phyloP scores from a whole-genome alignment of 371 early-diverging fungal genomes.

The Mortierella sp. region DNA sequence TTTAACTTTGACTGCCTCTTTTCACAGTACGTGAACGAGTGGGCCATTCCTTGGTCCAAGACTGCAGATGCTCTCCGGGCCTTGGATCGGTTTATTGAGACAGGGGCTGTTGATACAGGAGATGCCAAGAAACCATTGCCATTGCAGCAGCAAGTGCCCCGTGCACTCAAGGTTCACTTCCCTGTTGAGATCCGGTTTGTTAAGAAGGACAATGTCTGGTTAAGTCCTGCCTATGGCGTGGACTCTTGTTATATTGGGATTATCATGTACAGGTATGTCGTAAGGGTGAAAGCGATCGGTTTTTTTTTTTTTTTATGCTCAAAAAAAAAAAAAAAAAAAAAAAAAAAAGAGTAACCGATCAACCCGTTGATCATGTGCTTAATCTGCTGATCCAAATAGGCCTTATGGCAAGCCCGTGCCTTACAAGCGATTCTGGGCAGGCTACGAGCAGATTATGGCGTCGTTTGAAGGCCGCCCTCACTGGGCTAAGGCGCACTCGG shows the following conservation, averaged over 20 bases:
- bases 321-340: too few relatives aligned
- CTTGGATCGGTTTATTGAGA: slow-evolving; percentile 69
- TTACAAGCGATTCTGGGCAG: slow-evolving; percentile 81
- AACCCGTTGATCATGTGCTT: background rate
- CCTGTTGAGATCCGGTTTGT: slow-evolving; percentile 88
- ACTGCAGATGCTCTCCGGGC: slow-evolving; percentile 71
- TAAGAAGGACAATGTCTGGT: slow-evolving; percentile 77
- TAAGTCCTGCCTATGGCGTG: slow-evolving; percentile 79
- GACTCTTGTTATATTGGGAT: slow-evolving; percentile 86
- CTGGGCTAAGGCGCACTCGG: slow-evolving; percentile 85
- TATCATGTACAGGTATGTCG: slow-evolving; percentile 84
- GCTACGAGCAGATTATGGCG: slow-evolving; percentile 83
- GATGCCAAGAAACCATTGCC: background rate
- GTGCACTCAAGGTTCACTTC: slow-evolving; percentile 69
- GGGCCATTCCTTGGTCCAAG: slow-evolving; percentile 81
- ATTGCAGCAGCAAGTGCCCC: background rate
- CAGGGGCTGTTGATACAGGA: slow-evolving; percentile 30
- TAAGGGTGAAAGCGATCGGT: slow-evolving; percentile 7
- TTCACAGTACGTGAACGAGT: slow-evolving; percentile 87
- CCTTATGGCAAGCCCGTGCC: slow-evolving; percentile 79
- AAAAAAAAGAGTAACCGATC: too few relatives aligned
- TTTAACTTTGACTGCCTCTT: slow-evolving; percentile 90
- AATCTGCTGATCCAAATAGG: slow-evolving; percentile 45
- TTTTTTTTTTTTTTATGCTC: background rate
- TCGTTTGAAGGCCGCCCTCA: slow-evolving; percentile 80